Conservation (phyloP, 306 rosid species). For the Acacia acuminata region DNA sequence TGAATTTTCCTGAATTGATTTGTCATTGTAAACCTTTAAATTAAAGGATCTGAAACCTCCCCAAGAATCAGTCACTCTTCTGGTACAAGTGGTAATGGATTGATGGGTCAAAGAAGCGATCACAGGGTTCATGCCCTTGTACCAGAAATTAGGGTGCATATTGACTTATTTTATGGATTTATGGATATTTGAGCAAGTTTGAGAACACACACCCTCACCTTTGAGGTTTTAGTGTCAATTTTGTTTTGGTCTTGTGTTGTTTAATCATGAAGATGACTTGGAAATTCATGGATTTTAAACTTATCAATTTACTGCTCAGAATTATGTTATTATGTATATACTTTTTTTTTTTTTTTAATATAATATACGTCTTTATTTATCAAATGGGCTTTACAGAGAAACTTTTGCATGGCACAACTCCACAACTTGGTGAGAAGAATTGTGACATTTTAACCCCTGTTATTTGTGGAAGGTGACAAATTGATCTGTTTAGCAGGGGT, state of each 20-base stretch:
- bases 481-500: background rate
- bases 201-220: background rate
- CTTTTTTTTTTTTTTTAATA: background rate
- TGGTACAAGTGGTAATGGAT: background rate
- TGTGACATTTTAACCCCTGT: background rate
- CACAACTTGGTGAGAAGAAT: background rate
- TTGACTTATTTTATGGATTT: background rate
- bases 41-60: slow-evolving; percentile 3
- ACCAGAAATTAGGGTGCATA: background rate
- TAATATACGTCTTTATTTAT: background rate
- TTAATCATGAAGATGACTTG: background rate
- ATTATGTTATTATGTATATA: background rate
- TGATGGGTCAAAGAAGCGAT: background rate
- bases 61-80: background rate
- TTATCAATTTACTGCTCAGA: background rate
- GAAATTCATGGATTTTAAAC: background rate
- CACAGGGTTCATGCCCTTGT: background rate
- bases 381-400: background rate
- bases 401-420: background rate
- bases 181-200: background rate
- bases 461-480: background rate
- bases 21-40: background rate
- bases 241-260: background rate
- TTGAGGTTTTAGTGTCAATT: background rate
- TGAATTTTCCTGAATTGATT: background rate